Evolutionary conservation across 148 eudicot genomes (phyloP).

Genomic region (Nyssa sinensis): DNA sequence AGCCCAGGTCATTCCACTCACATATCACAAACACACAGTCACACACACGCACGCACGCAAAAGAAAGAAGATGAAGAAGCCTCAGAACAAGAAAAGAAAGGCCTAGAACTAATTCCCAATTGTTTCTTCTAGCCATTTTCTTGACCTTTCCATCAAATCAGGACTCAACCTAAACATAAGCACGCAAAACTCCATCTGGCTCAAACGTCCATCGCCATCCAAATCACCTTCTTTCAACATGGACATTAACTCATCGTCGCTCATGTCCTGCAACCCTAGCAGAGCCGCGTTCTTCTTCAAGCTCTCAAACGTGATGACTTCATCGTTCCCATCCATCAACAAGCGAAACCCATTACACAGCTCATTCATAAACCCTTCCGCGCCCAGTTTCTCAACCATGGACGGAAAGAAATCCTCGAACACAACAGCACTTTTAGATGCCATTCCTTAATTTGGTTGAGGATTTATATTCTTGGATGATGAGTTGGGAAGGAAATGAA

Average conservation of each 20-base stretch:
- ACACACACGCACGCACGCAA: no score
- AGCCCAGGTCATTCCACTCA: no score
- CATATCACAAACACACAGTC: no score
- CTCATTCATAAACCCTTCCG: conserved; percentile 60
- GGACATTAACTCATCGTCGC: conserved; percentile 39
- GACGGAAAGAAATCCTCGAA: conserved; percentile 41
- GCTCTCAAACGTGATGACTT: conserved; percentile 65
- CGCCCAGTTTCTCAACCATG: conserved; percentile 58
- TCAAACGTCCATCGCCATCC: conserved; percentile 64
- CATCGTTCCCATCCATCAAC: conserved; percentile 45
- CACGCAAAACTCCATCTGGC: conserved; percentile 68
- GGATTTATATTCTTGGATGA: neutral
- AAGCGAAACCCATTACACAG: conserved; percentile 50
- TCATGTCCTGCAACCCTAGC: conserved; percentile 44
- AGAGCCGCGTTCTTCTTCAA: conserved; percentile 37
- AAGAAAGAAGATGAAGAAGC: no score
- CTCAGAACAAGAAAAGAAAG: no score
- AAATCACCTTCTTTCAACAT: conserved; percentile 64
- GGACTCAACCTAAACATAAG: conserved; percentile 74
- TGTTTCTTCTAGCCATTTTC: conserved; percentile 36
- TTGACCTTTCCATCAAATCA: conserved; percentile 44
- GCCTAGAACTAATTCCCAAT: neutral
- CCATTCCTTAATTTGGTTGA: conserved; percentile 1
- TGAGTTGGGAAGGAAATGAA: neutral
- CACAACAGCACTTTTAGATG: conserved; percentile 4